Evolutionary conservation across 441 rosid genomes (phyloP), one percentile per base, ranked within the genome.

Genomic region (Gossypium aridum): DNA sequence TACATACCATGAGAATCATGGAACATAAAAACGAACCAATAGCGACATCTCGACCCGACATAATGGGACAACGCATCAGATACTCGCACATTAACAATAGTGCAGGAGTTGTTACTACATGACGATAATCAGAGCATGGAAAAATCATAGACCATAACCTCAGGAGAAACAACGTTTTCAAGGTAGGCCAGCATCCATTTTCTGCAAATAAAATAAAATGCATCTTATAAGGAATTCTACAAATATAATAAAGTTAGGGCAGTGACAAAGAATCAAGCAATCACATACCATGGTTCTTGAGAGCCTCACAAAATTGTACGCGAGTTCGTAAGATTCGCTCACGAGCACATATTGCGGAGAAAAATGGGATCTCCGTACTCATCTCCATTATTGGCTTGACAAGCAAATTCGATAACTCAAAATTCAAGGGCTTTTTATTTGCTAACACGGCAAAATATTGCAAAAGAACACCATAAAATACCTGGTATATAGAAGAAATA

Each of bases 281-380:
- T 10, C 67, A 77, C 81, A 14, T 70, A 92, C 99, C 99, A 76
- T 91, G 74, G 73, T 63, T 87, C 86, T 89, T 95, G 72, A 92
- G 73, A 75, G 90, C 87, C 82, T 89, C 92, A 47, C 91, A 90
- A 77, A 92, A 87, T 54, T 85, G 94, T 4, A 81, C 75, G 54
- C 96, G 89, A 67, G 84, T 91, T 51, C 73, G 80, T 31, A 87
- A 61, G 75, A 95, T 91, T 63, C 98, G 82, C 63, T 91, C 91
- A 55, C 97, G 92, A 81, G 99, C 98, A 85, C 98, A 95, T 71
- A 92, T 88, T 81, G 99, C 99, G 51, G 99, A 91, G 68, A 95
- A 95, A 83, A 89, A 95, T 53, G 99, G 98, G 60, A 95, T 90
- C 88, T 91, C 93, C 72, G 71, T 73, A 80, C 98, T 93, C 86